Conservation (phyloP, 176 grass and related monocot genomes). For the Melocanna baccifera region DNA sequence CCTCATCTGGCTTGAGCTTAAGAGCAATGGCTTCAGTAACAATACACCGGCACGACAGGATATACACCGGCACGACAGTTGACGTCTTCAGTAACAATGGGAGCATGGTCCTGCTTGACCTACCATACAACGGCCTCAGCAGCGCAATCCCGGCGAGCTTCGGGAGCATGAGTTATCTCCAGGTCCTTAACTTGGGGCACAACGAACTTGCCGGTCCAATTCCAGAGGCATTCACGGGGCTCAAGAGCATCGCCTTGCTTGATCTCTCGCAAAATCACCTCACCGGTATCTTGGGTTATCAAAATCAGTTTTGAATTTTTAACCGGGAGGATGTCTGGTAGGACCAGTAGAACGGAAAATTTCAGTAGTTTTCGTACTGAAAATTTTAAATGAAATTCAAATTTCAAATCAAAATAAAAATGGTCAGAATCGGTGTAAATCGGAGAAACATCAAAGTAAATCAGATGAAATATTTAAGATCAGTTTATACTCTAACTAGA, state of each 20-base stretch:
- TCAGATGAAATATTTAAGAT: too few relatives aligned
- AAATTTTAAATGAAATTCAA: too few relatives aligned
- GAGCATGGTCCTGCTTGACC: conserved; percentile 68
- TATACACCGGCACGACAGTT: conserved; percentile 63
- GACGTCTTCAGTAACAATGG: conserved; percentile 55
- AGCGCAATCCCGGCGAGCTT: conserved; percentile 43
- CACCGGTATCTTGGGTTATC: neutral
- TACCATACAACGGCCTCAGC: conserved; percentile 52
- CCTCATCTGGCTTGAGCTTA: conserved; percentile 76
- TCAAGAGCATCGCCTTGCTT: conserved; percentile 45
- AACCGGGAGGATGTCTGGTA: too few relatives aligned
- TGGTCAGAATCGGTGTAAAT: too few relatives aligned
- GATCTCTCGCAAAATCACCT: conserved; percentile 63
- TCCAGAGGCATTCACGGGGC: conserved; percentile 43
- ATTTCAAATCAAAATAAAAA: too few relatives aligned
- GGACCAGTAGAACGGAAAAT: too few relatives aligned
- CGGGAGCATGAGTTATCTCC: conserved; percentile 58
- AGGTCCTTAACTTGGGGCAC: conserved; percentile 66
- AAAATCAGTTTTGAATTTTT: too few relatives aligned
- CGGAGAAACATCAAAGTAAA: too few relatives aligned
- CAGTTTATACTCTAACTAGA: too few relatives aligned
- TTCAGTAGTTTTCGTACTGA: too few relatives aligned
- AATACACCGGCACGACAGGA: too few relatives aligned
- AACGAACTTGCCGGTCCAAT: conserved; percentile 44
- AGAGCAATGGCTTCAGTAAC: conserved; percentile 43